Evolutionary conservation across 2,329 filamentous ascomycete genomes (phyloP), one percentile per base, ranked within the genome.

Genomic region (Bipolaris oryzae): DNA sequence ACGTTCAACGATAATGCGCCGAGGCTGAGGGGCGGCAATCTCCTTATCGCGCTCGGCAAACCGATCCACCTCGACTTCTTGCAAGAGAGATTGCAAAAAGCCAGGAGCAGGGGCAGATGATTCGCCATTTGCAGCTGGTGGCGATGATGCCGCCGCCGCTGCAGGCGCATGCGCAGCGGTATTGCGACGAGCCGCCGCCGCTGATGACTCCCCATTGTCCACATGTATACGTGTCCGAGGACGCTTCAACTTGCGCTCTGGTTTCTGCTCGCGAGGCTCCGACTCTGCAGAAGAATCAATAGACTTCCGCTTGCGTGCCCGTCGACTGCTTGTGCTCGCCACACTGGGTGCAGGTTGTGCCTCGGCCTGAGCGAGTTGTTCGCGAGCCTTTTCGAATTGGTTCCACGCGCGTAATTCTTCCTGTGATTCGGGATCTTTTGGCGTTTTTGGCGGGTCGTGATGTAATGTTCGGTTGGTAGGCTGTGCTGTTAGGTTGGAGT

Each of bases 381-480:
- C 89, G 62, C 91, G 85, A 41, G 91, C 92, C 74, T 89, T 90
- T 66, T 97, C 93, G 61, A 98, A 88, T 18, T 90, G 92, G 60
- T 92, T 91, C 95, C 94, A 97, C 3, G 94, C 92, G 55, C 87
- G 84, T 51, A 89, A 83, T 75, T 96, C 92, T 66, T 96, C 92
- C 39, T 88, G 80, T 7, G 89, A 90, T 75, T 96, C 90, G 35
- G 86, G 85, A 39, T 87, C 84, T 33, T 84, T 84, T 15, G 77
- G 78, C n/a, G 71, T 67, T 69, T 79, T 69, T 71, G 78, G 69
- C 64, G 66, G 65, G 20, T 75, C 70, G 43, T 69, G 73, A 60
- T 73, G 68, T 16, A 75, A 56, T 15, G 68, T 49, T 42, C 65
- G 67, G 43, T 74, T 74, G 5, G 61, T 60, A 56, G 68, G 66